These are phyloP conservation scores for Phytophthora idaei DNA, from an alignment of 352 stramenopile species.

Conservation along the genomic window DNA sequence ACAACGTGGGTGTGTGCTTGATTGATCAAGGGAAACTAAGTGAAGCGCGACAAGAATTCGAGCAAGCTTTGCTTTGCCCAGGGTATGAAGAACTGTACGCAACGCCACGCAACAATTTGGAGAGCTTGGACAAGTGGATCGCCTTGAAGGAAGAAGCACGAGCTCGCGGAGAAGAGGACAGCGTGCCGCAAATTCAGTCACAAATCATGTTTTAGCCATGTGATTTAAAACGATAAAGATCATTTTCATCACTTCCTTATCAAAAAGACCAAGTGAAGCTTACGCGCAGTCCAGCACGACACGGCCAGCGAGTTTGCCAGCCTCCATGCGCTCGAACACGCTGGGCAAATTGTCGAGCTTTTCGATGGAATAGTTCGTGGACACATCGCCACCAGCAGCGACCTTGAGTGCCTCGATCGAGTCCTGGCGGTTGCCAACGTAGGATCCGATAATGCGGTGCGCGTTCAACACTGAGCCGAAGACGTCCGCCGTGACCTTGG, in stretches of 20 bases:
- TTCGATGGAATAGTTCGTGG: neutral
- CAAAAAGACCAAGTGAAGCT: neutral
- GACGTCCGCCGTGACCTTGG: neutral
- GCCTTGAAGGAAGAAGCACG: constrained; percentile 8
- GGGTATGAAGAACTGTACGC: constrained; percentile 24
- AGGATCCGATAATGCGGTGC: neutral
- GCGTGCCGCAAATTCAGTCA: constrained; percentile 8
- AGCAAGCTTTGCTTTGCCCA: constrained; percentile 22
- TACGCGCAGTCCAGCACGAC: constrained; percentile 1
- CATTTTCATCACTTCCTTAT: neutral
- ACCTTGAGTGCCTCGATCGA: neutral
- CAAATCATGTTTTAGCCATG: constrained; percentile 26
- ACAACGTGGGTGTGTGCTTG: constrained; percentile 41
- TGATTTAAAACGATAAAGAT: too few relatives aligned
- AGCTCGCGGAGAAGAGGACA: constrained; percentile 14
- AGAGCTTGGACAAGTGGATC: constrained; percentile 17
- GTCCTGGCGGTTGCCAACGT: constrained; percentile 3
- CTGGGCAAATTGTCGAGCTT: neutral
- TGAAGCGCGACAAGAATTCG: constrained; percentile 29
- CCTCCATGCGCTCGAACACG: neutral
- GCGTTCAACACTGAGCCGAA: neutral
- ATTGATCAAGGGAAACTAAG: constrained; percentile 10
- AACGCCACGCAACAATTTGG: constrained; percentile 17
- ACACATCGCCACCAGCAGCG: neutral
- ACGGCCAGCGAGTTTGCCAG: neutral